These are phyloP conservation scores for Gracilaria domingensis DNA, from an alignment of 23 red algal species.

Conservation along the genomic window DNA sequence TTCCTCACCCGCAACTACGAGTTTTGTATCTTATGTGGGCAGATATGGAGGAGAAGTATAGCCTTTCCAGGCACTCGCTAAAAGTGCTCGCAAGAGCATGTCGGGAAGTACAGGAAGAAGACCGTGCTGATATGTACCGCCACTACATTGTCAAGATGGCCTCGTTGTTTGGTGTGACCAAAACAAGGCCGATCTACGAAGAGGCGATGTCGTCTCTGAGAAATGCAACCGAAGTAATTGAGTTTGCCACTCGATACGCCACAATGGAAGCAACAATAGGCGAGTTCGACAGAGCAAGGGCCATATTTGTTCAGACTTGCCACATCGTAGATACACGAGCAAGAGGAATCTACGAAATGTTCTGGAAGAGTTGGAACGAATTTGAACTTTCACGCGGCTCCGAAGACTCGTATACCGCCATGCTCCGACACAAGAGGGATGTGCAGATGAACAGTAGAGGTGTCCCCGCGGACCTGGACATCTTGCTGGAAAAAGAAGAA, in stretches of 20 bases:
- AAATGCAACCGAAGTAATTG: slow-evolving; percentile 44
- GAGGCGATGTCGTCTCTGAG: slow-evolving; percentile 67
- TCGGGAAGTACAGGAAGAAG: slow-evolving; percentile 34
- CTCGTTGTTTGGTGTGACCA: slow-evolving; percentile 55
- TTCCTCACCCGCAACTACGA: slow-evolving; percentile 41
- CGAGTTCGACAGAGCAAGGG: slow-evolving; percentile 76
- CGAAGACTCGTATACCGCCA: slow-evolving; percentile 80
- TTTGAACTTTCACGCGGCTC: slow-evolving; percentile 77
- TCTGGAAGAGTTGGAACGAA: slow-evolving; percentile 77
- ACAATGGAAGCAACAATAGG: slow-evolving; percentile 74
- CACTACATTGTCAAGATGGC: slow-evolving; percentile 61
- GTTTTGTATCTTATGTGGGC: slow-evolving; percentile 77
- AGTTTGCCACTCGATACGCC: slow-evolving; percentile 78
- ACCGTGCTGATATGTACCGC: slow-evolving; percentile 60
- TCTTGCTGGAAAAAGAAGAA: slow-evolving; percentile 7
- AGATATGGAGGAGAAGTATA: slow-evolving; percentile 64
- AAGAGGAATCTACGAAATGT: slow-evolving; percentile 50
- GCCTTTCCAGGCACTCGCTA: slow-evolving; percentile 54
- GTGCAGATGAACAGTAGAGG: slow-evolving; percentile 52
- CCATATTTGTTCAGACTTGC: slow-evolving; percentile 61
- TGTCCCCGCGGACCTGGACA: slow-evolving; percentile 4
- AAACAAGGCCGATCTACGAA: slow-evolving; percentile 67
- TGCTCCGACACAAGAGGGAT: slow-evolving; percentile 72
- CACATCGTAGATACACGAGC: slow-evolving; percentile 69
- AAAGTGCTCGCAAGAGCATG: slow-evolving; percentile 53